Evolutionary conservation across 305 asterid species (phyloP).

Genomic region (Solanum chacoense): DNA sequence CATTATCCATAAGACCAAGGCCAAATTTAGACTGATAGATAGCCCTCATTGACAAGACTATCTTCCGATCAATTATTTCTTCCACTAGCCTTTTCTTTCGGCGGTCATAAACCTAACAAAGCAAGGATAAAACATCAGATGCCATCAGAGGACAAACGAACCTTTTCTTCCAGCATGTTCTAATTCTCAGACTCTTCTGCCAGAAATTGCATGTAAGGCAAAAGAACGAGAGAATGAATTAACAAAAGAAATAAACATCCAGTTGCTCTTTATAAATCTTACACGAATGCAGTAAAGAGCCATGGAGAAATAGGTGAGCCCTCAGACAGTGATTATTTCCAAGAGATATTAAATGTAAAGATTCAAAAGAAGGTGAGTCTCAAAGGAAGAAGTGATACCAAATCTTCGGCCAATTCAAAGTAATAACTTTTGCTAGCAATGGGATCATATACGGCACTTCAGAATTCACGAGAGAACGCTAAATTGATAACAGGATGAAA

Average conservation of each 20-base stretch:
- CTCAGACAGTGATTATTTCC: neutral
- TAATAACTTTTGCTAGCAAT: neutral
- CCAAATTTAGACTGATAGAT: constrained; percentile 91
- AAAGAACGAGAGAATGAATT: neutral
- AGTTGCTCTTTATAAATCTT: neutral
- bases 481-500: neutral
- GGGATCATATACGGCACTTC: neutral
- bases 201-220: neutral
- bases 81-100: constrained; percentile 82
- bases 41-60: constrained; percentile 91
- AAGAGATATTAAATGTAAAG: neutral
- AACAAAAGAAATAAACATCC: neutral
- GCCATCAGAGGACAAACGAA: constrained; percentile 2
- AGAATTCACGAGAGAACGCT: neutral
- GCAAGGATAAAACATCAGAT: neutral
- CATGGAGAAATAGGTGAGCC: neutral
- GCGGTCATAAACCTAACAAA: constrained; percentile 79
- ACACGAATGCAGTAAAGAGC: neutral
- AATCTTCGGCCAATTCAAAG: neutral
- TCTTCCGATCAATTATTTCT: constrained; percentile 92
- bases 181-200: neutral
- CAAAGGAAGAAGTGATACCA: neutral
- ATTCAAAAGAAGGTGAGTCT: neutral
- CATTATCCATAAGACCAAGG: constrained; percentile 91
- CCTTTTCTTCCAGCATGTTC: neutral